Conservation (phyloP, 2,329 filamentous ascomycete species). For the Alternaria panax region DNA sequence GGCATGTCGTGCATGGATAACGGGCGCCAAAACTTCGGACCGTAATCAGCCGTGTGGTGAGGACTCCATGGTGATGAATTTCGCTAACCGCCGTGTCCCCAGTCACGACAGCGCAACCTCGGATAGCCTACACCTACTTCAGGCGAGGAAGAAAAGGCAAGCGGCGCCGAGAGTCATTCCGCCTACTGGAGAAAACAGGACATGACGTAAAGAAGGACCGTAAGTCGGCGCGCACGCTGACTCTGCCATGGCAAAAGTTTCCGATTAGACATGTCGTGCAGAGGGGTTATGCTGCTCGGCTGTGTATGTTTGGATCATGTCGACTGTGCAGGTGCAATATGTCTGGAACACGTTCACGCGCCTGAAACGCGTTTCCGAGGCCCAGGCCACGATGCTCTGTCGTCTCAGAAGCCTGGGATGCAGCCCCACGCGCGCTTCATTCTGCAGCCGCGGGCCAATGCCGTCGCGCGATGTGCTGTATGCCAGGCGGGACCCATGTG, state of each 20-base stretch:
- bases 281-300: neutral
- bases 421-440: constrained; percentile 13
- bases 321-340: constrained; percentile 10
- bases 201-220: constrained; percentile 15
- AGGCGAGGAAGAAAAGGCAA: neutral
- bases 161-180: constrained; percentile 6
- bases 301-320: constrained; percentile 8
- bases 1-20: neutral
- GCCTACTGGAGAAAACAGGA: neutral
- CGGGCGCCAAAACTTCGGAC: neutral
- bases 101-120: neutral
- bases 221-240: constrained; percentile 4
- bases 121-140: neutral
- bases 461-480: constrained; percentile 7
- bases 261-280: constrained; percentile 1
- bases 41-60: neutral
- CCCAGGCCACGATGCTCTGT: constrained; percentile 8
- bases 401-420: constrained; percentile 9
- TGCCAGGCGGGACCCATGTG: constrained; percentile 8
- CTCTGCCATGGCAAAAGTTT: constrained; percentile 1
- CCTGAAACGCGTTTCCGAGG: constrained; percentile 10
- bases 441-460: constrained; percentile 10
- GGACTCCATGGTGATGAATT: neutral
- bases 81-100: constrained; percentile 3
- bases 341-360: constrained; percentile 11